Conservation (phyloP, 768 basidiomycete genomes). For the Collybiopsis luxurians region DNA sequence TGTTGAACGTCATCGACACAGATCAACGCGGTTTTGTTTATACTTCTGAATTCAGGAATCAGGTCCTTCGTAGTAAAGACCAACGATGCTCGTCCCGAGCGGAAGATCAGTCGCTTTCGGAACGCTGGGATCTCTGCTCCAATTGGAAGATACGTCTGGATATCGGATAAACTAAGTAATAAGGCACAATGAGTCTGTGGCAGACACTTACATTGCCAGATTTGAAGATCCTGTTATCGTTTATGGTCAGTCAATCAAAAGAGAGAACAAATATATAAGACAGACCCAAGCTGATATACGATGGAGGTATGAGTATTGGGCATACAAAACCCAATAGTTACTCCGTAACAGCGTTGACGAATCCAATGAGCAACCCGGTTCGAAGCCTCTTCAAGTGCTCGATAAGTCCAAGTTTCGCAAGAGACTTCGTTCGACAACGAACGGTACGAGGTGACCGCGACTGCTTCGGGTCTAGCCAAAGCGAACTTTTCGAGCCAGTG, state of each 20-base stretch:
- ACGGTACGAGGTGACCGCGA: conserved; percentile 1
- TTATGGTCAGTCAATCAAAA: background rate
- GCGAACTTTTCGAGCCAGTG: conserved; percentile 8
- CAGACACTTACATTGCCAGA: conserved; percentile 5
- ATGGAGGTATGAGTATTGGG: background rate
- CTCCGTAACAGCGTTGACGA: background rate
- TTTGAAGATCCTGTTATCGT: conserved; percentile 3
- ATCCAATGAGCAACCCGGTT: conserved; percentile 7
- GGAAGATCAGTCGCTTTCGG: conserved; percentile 6
- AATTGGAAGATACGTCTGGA: conserved; percentile 6
- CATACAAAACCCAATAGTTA: conserved; percentile 4
- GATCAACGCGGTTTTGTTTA: background rate
- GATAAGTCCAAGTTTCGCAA: conserved; percentile 7
- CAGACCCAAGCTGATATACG: conserved; percentile 8
- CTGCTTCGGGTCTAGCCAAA: background rate
- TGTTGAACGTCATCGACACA: conserved; percentile 3
- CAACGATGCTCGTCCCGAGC: background rate
- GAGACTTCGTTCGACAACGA: background rate
- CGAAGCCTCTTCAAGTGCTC: conserved; percentile 6
- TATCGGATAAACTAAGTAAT: background rate
- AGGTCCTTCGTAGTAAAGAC: background rate
- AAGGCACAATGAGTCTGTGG: background rate
- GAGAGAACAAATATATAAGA: background rate
- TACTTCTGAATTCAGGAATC: background rate
- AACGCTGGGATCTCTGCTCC: background rate